Evolutionary conservation across 2,329 filamentous ascomycete genomes (phyloP).

Genomic region (Acarospora socialis): DNA sequence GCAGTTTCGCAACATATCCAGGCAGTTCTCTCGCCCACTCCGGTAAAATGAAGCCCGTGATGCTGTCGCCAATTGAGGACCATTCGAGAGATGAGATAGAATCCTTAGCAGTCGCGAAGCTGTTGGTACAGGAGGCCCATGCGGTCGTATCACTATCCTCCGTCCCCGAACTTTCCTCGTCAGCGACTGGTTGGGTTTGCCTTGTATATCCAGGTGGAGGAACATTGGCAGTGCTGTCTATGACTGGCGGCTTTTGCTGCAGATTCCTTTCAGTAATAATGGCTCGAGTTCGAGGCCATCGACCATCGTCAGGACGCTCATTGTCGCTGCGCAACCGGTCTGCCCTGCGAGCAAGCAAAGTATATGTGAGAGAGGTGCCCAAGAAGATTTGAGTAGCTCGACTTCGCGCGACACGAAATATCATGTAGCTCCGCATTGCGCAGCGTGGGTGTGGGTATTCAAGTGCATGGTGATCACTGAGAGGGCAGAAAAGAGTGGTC

Average conservation of each 20-base stretch:
- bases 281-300: not conserved
- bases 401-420: too few relatives aligned
- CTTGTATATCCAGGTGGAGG: too few relatives aligned
- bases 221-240: constrained; percentile 6
- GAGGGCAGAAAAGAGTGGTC: too few relatives aligned
- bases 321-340: too few relatives aligned
- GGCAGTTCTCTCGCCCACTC: constrained; percentile 70
- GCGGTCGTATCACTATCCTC: constrained; percentile 23
- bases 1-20: constrained; percentile 64
- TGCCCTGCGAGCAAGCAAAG: too few relatives aligned
- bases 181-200: too few relatives aligned
- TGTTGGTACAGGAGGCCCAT: constrained; percentile 38
- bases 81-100: constrained; percentile 28
- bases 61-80: constrained; percentile 33
- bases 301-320: not conserved
- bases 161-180: not conserved
- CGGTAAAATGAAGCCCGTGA: constrained; percentile 62
- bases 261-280: not conserved
- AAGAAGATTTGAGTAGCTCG: too few relatives aligned
- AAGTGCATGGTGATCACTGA: too few relatives aligned
- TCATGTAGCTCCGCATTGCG: too few relatives aligned
- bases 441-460: too few relatives aligned
- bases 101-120: constrained; percentile 26
- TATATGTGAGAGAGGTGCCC: too few relatives aligned
- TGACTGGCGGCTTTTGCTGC: too few relatives aligned